phyloP scores from a whole-genome alignment of 352 stramenopile species.

The Globisporangium solare region DNA sequence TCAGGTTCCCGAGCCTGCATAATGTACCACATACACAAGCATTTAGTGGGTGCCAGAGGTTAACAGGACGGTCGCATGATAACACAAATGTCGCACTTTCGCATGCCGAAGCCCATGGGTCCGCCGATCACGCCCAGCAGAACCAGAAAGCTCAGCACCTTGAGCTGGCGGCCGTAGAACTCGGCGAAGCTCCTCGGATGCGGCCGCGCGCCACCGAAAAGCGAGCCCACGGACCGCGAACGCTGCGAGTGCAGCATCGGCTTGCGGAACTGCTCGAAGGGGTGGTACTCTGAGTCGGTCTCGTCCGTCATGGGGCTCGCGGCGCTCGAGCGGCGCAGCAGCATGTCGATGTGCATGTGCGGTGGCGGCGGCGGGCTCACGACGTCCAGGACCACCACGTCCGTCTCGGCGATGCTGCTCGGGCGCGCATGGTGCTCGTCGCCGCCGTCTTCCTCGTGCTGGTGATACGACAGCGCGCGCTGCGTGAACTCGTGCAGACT shows the following conservation, averaged over 20 bases:
- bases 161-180: constrained; percentile 64
- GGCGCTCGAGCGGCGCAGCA: constrained; percentile 6
- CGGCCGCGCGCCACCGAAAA: constrained; percentile 54
- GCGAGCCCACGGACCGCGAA: constrained; percentile 45
- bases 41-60: too few relatives aligned
- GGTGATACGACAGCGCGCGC: constrained; percentile 52
- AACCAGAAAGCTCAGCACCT: constrained; percentile 71
- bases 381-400: too few relatives aligned
- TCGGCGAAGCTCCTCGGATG: constrained; percentile 30
- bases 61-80: too few relatives aligned
- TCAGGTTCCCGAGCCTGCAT: constrained; percentile 30
- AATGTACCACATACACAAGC: not conserved
- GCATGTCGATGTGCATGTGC: constrained; percentile 8
- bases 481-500: constrained; percentile 85
- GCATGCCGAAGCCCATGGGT: constrained; percentile 71
- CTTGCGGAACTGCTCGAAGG: constrained; percentile 16
- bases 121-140: constrained; percentile 78
- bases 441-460: constrained; percentile 5
- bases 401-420: not conserved
- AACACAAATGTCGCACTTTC: constrained; percentile 11
- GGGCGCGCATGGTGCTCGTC: constrained; percentile 15
- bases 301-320: constrained; percentile 11
- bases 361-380: not conserved
- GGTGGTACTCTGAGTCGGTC: constrained; percentile 30
- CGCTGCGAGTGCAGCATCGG: constrained; percentile 22